Percentiles rank a stretch among this genome's conserved stretches.
Evolutionary conservation across 306 rosid species (phyloP).

Genomic region (Vigna unguiculata): DNA sequence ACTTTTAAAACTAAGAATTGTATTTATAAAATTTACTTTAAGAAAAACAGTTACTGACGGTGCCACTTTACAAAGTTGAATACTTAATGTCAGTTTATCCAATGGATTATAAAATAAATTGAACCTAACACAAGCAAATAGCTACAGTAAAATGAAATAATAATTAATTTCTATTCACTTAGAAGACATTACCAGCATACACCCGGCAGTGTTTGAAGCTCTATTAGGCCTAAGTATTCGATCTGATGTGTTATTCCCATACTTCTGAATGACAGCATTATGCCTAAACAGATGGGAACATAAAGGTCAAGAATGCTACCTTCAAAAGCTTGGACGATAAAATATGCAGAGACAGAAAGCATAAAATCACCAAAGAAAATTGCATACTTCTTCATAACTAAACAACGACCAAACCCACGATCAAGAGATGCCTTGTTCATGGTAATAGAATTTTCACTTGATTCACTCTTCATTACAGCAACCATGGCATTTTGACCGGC

Average conservation of each 20-base stretch:
- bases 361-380: slow-evolving; percentile 39
- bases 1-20: not conserved
- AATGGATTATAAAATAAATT: not conserved
- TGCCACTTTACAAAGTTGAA: too few relatives aligned
- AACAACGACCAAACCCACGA: slow-evolving; percentile 98
- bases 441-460: slow-evolving; percentile 93
- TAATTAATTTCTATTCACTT: not conserved
- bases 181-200: slow-evolving; percentile 64
- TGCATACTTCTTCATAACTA: slow-evolving; percentile 80
- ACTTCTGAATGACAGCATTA: slow-evolving; percentile 60
- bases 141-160: not conserved
- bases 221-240: slow-evolving; percentile 73
- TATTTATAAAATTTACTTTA: not conserved
- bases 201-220: slow-evolving; percentile 48
- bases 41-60: not conserved
- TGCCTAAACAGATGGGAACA: slow-evolving; percentile 57
- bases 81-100: not conserved
- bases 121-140: slow-evolving; percentile 8
- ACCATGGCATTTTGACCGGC: slow-evolving; percentile 98
- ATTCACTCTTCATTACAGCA: slow-evolving; percentile 95
- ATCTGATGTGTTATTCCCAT: slow-evolving; percentile 66
- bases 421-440: slow-evolving; percentile 97
- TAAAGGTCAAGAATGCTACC: slow-evolving; percentile 20
- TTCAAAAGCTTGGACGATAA: slow-evolving; percentile 26
- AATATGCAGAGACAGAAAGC: slow-evolving; percentile 34